These are phyloP conservation scores for Ascochyta koolunga DNA, from an alignment of 2,329 filamentous ascomycete species.

Conservation along the genomic window DNA sequence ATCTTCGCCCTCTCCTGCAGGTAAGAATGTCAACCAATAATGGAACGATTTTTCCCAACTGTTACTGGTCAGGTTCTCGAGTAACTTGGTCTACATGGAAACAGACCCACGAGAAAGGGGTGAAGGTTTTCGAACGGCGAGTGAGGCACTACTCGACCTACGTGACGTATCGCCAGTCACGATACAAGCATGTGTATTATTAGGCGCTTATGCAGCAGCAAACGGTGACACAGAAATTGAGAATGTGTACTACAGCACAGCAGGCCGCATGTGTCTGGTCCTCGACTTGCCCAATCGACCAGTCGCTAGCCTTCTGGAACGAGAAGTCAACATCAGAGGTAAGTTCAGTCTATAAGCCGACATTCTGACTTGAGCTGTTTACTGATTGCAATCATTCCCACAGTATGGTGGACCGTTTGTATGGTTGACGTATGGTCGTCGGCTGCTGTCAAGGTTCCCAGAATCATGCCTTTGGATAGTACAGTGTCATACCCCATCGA, in stretches of 20 bases:
- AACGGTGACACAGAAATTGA: conserved; percentile 32
- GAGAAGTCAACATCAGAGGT: conserved; percentile 32
- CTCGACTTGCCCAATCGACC: conserved; percentile 29
- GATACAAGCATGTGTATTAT: conserved; percentile 27
- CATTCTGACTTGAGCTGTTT: neutral
- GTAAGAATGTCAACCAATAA: neutral
- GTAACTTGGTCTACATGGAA: conserved; percentile 18
- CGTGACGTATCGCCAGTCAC: conserved; percentile 25
- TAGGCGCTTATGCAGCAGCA: conserved; percentile 32
- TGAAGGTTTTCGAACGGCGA: conserved; percentile 22
- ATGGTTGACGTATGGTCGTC: conserved; percentile 38
- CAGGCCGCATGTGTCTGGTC: conserved; percentile 29
- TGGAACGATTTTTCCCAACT: neutral
- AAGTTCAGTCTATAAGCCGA: neutral
- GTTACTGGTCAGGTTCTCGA: conserved; percentile 19
- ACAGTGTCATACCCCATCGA: conserved; percentile 29
- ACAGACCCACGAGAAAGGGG: conserved; percentile 26
- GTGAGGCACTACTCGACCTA: conserved; percentile 26
- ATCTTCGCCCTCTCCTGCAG: conserved; percentile 30
- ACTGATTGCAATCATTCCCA: neutral
- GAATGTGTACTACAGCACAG: conserved; percentile 32
- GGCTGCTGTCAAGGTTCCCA: conserved; percentile 26
- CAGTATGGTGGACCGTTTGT: conserved; percentile 31
- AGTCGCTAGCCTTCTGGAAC: conserved; percentile 26
- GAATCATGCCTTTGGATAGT: conserved; percentile 31